Evolutionary conservation across 805 yeast genomes (phyloP), one percentile per base, ranked within the genome.

Genomic region (Myxozyma kluyveri): DNA sequence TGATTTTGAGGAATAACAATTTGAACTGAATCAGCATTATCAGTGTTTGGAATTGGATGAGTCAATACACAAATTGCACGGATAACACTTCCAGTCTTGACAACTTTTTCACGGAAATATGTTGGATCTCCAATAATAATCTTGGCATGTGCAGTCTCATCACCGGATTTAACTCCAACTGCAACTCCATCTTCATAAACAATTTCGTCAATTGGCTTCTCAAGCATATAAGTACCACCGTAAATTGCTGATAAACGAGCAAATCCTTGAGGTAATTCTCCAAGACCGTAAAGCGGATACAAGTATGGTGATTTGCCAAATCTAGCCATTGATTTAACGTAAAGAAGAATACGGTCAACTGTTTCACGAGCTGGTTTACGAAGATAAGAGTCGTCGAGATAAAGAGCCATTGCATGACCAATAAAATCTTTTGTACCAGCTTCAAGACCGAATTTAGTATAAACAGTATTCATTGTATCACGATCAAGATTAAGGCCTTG

Each of bases 261-360:
- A 74, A 93, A 93, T 6, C 97, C 99, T 73, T 93, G 99, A n/a
- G 99, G 99, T 54, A 93, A 77, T 71, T 93, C 99, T 47, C 99
- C 99, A 52, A 93, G 78, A 5, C 99, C 99, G 67, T 93, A 93
- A 65, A 91, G 75, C 43, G 99, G 99, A 68, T 93, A 93, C 56
- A 93, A 79, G 69, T 93, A 93, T 10, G 99, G 99, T 5, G 96
- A 87, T 71, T 90, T 90, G 52, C 99, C 98, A 70, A 86, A 93
- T 64, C 93, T 82, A 26, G 96, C 93, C 55, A 93, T 95, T 12
- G 96, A 86, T 62, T 87, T 88, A 43, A 88, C 84, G 65, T 93
- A 93, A 55, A 93, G 76, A 45, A 86, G 70, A 50, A 93, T 81
- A 69, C 98, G 78, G 67, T 91, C 93, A 63, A 85, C 80, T 7